Conservation (phyloP, 345 rosid species). For the Acer negundo region DNA sequence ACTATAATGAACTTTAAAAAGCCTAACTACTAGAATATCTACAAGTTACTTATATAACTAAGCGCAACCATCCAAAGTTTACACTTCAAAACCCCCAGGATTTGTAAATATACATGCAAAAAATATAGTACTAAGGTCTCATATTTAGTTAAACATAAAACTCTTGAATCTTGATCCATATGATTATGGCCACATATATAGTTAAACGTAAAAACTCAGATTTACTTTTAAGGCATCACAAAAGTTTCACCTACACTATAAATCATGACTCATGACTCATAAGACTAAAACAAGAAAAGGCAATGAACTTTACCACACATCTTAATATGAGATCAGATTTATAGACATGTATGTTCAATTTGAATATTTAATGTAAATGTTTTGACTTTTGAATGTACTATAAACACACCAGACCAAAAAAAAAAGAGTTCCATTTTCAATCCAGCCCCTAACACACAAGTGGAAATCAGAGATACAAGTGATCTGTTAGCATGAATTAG, state of each 20-base stretch:
- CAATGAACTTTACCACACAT: not conserved
- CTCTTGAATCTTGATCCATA: not conserved
- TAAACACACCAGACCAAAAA: not conserved
- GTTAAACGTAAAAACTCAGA: not conserved
- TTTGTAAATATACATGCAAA: not conserved
- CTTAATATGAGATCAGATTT: not conserved
- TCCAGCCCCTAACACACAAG: not conserved
- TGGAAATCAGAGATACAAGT: not conserved
- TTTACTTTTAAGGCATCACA: not conserved
- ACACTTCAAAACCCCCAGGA: not conserved
- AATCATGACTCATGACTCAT: too few species aligned
- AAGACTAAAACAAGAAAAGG: not conserved
- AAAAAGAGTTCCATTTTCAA: not conserved
- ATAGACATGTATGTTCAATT: not conserved
- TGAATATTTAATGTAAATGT: not conserved
- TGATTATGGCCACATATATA: not conserved
- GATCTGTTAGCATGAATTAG: not conserved
- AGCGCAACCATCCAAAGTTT: not conserved
- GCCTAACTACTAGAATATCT: not conserved
- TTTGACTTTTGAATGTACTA: not conserved
- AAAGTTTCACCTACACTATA: not conserved
- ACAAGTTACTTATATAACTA: constrained; percentile 5
- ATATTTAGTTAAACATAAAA: not conserved
- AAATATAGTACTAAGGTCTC: not conserved
- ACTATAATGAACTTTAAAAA: not conserved